Percentiles rank a stretch among this genome's conserved stretches.
Conservation (phyloP, 768 basidiomycete genomes). For the Mycena metata region DNA sequence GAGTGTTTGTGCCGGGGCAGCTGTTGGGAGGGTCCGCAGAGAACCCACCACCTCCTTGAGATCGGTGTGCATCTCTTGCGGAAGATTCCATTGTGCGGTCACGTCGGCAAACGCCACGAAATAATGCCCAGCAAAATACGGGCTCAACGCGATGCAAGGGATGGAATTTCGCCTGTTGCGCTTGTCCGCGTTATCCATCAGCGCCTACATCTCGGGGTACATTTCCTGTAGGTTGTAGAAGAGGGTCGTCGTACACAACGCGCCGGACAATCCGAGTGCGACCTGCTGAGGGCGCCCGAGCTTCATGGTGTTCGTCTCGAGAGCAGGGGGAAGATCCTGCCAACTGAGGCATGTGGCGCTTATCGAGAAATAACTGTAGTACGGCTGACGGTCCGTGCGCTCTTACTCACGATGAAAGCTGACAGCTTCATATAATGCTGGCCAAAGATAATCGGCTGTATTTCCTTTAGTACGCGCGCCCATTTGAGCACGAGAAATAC, state of each 20-base stretch:
- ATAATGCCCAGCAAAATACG: conserved; percentile 17
- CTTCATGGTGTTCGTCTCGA: conserved; percentile 22
- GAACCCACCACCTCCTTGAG: conserved; percentile 8
- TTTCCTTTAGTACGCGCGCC: neutral
- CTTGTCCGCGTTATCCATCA: conserved; percentile 20
- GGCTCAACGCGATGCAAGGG: conserved; percentile 25
- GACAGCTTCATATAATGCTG: conserved; percentile 22
- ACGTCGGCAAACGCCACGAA: conserved; percentile 25
- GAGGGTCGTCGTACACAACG: conserved; percentile 24
- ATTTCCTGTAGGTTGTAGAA: conserved; percentile 2
- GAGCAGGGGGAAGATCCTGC: conserved; percentile 23
- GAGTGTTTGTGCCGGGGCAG: neutral
- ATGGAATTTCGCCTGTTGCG: conserved; percentile 16
- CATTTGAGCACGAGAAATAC: neutral
- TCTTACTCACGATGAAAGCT: conserved; percentile 13
- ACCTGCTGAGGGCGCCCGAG: conserved; percentile 25
- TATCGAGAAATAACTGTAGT: conserved; percentile 30
- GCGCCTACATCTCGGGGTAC: conserved; percentile 15
- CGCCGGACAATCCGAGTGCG: conserved; percentile 23
- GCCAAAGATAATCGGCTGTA: conserved; percentile 20
- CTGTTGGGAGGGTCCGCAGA: conserved; percentile 13
- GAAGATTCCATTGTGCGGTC: conserved; percentile 17
- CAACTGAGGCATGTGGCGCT: conserved; percentile 13
- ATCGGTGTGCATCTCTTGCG: conserved; percentile 20
- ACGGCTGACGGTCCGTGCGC: conserved; percentile 13